Evolutionary conservation across 2,329 filamentous ascomycete species (phyloP), one percentile per base, ranked within the genome.

Genomic region (Cercospora canescens): DNA sequence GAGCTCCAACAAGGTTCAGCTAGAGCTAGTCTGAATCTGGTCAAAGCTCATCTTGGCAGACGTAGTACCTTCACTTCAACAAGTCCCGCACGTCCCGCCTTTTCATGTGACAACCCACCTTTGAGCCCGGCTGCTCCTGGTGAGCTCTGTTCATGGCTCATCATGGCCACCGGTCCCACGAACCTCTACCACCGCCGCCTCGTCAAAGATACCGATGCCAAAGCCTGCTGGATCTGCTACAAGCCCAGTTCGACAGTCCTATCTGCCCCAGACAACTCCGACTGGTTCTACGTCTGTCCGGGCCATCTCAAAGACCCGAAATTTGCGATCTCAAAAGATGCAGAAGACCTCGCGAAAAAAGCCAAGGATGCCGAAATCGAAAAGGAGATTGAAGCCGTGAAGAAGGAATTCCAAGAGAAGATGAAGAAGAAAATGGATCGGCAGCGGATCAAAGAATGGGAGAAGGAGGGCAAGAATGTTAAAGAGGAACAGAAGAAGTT

Each of bases 191-290:
- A 92, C 69, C 91, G 94, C 70, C 91, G 94, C 58, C 92, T 89
- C 72, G 94, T 98, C 37, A 93, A 93, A 12, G 93, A 96, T 32
- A 86, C 88, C n/a, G 86, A 90, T 1, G 86, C 92, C 12, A 96
- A 92, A 79, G 85, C 92, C 58, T 99, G 95, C 80, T 91, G 93
- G 79, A 88, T 98, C 69, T 98, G 95, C 84, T 96, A 90, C 83
- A 96, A 95, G 80, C 91, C 91, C 8, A 93, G 90, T 66, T 88
- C 89, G 6, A 96, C 90, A 70, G 94, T 98, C 18, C 83, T 99
- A 62, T 92, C 97, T 72, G 96, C 93, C 8, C 87, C 91, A 0
- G 93, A 96, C 74, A 94, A 92, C 75, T 95, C 94, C 88, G 94
- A 95, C 81, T 72, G 74, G 69, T 98, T 99, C 82, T 97, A 96